A percentile compares a stretch with the other conserved stretches of the same genome.
Conservation (phyloP, 805 yeast genomes). For the Saturnispora gosingensis region DNA sequence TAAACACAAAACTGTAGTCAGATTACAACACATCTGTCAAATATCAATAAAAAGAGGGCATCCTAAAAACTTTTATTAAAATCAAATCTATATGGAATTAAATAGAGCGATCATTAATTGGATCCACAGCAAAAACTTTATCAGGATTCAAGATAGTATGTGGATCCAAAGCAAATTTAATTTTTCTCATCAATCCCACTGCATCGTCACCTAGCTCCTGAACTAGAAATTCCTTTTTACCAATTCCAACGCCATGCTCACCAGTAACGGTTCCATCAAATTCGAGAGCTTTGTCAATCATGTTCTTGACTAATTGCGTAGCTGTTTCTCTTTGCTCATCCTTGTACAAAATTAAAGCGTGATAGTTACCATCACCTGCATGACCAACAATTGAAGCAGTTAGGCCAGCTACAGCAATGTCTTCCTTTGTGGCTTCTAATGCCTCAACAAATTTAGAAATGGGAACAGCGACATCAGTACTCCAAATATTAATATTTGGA, state of each 20-base stretch:
- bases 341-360: conserved; percentile 55
- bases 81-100: neutral
- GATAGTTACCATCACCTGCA: conserved; percentile 89
- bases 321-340: conserved; percentile 42
- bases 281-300: conserved; percentile 56
- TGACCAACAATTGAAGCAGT: conserved; percentile 70
- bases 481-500: conserved; percentile 66
- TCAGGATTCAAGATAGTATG: conserved; percentile 69
- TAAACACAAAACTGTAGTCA: too few species aligned
- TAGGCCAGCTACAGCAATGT: conserved; percentile 51
- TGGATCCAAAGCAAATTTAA: conserved; percentile 72
- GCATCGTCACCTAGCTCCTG: conserved; percentile 63
- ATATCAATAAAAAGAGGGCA: neutral
- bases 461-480: conserved; percentile 89
- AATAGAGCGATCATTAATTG: conserved; percentile 29
- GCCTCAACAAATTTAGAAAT: conserved; percentile 57
- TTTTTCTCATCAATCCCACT: conserved; percentile 64
- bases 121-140: conserved; percentile 63
- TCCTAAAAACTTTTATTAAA: neutral
- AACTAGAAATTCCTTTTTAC: conserved; percentile 55
- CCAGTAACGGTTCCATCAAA: conserved; percentile 86
- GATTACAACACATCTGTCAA: neutral
- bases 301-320: conserved; percentile 51
- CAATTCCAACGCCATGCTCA: conserved; percentile 83
- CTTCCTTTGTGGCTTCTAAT: conserved; percentile 53